Evolutionary conservation across 805 yeast genomes (phyloP).

Genomic region (Ogataea haglerorum): DNA sequence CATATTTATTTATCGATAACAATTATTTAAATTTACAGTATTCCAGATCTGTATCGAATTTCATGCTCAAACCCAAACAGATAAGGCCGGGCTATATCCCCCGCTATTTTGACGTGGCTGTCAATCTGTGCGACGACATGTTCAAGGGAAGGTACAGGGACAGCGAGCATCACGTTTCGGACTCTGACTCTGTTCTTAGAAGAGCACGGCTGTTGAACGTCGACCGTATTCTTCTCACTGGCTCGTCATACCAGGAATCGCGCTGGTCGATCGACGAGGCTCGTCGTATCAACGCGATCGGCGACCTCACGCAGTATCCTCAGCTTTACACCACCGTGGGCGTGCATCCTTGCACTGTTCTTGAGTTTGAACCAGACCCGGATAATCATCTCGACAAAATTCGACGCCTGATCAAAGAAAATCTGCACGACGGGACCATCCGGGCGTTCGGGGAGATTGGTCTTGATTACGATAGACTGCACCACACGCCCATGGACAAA

Average conservation of each 20-base stretch:
- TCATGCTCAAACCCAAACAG: slow-evolving; percentile 3
- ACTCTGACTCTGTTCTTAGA: slow-evolving; percentile 57
- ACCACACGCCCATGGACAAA: slow-evolving; percentile 63
- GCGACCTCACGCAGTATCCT: slow-evolving; percentile 23
- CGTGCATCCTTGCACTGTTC: slow-evolving; percentile 90
- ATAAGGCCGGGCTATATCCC: slow-evolving; percentile 14
- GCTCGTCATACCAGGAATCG: slow-evolving; percentile 72
- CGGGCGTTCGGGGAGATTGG: slow-evolving; percentile 95
- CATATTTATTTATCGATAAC: not conserved
- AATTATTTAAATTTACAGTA: not conserved
- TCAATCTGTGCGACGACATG: slow-evolving; percentile 87
- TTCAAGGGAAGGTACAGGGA: slow-evolving; percentile 79
- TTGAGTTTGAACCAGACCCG: slow-evolving; percentile 41
- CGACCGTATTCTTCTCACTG: slow-evolving; percentile 71
- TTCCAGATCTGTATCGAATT: not conserved
- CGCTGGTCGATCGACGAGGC: slow-evolving; percentile 58
- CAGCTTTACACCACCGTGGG: slow-evolving; percentile 73
- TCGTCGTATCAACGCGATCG: slow-evolving; percentile 10
- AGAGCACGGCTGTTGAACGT: slow-evolving; percentile 70
- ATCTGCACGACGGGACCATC: slow-evolving; percentile 50
- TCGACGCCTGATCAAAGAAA: slow-evolving; percentile 44
- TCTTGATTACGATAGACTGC: slow-evolving; percentile 86
- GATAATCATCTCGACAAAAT: slow-evolving; percentile 47
- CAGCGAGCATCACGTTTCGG: slow-evolving; percentile 58
- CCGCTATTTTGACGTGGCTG: slow-evolving; percentile 42